A percentile compares a stretch with the other conserved stretches of the same genome.
These are phyloP conservation scores for Hyparrhenia diplandra DNA, from an alignment of 176 grass and related monocot species.

Conservation along the genomic window DNA sequence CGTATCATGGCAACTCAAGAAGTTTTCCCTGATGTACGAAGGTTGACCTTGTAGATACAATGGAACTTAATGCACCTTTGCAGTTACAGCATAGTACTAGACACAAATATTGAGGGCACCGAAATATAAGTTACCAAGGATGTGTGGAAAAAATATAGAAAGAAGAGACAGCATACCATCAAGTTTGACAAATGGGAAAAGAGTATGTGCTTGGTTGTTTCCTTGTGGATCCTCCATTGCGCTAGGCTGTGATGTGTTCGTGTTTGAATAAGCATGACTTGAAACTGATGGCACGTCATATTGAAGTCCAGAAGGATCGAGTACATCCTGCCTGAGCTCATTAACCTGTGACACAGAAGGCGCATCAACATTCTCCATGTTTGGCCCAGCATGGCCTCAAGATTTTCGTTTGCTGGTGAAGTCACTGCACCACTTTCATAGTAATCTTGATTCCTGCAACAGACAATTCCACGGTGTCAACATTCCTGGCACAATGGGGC, in stretches of 20 bases:
- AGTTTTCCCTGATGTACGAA: not conserved
- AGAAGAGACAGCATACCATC: conserved; percentile 44
- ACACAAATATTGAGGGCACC: not conserved
- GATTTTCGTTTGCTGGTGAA: conserved; percentile 40
- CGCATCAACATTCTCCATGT: conserved; percentile 54
- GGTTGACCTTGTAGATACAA: not conserved
- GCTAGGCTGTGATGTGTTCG: conserved; percentile 49
- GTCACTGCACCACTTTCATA: conserved; percentile 49
- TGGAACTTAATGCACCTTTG: not conserved
- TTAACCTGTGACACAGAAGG: conserved; percentile 73
- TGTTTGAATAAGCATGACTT: conserved; percentile 52
- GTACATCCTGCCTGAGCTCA: conserved; percentile 48
- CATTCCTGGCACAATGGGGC: not conserved
- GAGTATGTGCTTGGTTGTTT: conserved; percentile 69
- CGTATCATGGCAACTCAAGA: not conserved
- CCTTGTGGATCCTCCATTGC: conserved; percentile 60
- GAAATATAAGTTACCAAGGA: not conserved
- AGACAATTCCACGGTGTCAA: not conserved
- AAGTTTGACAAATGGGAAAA: conserved; percentile 81
- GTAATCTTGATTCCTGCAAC: conserved; percentile 73
- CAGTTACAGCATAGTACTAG: not conserved
- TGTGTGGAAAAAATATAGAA: not conserved
- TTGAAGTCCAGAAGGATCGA: conserved; percentile 64
- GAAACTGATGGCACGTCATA: conserved; percentile 80
- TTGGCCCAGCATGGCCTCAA: conserved; percentile 49